phyloP scores from a whole-genome alignment of 2,329 filamentous ascomycete genomes.

The Talaromyces sp. region DNA sequence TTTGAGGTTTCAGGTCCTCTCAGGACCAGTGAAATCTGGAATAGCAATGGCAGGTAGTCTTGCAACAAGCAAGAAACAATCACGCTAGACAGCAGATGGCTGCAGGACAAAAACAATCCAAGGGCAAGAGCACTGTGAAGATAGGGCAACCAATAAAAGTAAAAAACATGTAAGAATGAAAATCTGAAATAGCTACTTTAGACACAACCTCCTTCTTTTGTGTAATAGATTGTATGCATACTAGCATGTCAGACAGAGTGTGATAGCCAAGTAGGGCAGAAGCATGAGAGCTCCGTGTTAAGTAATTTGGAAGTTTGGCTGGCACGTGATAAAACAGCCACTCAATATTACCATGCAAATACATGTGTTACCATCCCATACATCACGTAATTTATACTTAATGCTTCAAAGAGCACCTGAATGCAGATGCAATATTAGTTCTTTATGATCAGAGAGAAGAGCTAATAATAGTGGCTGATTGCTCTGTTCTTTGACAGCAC shows the following conservation, averaged over 20 bases:
- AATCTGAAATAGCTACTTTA: not conserved
- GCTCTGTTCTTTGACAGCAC: not conserved
- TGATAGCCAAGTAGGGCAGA: slow-evolving; percentile 12
- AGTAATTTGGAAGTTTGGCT: slow-evolving; percentile 10
- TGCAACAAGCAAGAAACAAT: not conserved
- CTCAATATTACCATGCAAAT: not conserved
- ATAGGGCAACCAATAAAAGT: not conserved
- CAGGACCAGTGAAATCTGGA: not conserved
- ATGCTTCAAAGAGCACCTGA: not conserved
- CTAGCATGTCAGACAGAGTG: not conserved
- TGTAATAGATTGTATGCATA: not conserved
- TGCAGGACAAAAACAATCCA: not conserved
- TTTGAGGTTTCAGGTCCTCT: too few species aligned
- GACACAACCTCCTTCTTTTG: not conserved
- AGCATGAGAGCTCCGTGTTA: slow-evolving; percentile 8
- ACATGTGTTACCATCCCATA: not conserved
- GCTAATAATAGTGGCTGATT: not conserved
- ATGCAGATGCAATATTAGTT: not conserved
- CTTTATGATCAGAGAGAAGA: not conserved
- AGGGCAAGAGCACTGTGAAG: not conserved
- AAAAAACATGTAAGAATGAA: not conserved
- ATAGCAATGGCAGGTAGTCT: not conserved
- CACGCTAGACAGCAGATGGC: not conserved
- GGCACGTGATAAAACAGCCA: slow-evolving; percentile 6
- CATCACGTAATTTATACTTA: not conserved